Conservation (phyloP, 2,329 filamentous ascomycete species). For the Alternaria sp. region DNA sequence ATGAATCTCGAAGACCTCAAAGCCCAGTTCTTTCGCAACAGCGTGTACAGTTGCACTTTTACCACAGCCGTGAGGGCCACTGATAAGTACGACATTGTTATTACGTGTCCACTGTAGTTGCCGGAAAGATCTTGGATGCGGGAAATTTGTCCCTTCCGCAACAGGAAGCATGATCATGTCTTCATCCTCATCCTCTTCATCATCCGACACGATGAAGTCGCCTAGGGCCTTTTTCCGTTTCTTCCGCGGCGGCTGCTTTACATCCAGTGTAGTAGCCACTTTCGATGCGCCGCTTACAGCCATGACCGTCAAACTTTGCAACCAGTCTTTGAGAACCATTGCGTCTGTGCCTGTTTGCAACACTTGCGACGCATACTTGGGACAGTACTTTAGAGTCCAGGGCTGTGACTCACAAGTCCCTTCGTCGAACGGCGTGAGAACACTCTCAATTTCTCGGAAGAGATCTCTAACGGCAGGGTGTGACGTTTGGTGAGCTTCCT, state of each 20-base stretch:
- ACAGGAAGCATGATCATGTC: slow-evolving; percentile 72
- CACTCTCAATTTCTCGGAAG: slow-evolving; percentile 66
- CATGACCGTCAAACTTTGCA: slow-evolving; percentile 77
- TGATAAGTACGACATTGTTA: slow-evolving; percentile 83
- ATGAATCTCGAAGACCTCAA: slow-evolving; percentile 96
- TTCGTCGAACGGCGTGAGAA: slow-evolving; percentile 80
- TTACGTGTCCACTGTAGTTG: slow-evolving; percentile 49
- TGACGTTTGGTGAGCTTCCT: slow-evolving; percentile 3
- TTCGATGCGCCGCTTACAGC: slow-evolving; percentile 69
- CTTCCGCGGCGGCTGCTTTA: slow-evolving; percentile 61
- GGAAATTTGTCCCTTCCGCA: slow-evolving; percentile 66
- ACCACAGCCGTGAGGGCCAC: slow-evolving; percentile 86
- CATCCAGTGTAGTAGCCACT: slow-evolving; percentile 18
- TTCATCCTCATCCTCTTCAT: slow-evolving; percentile 46
- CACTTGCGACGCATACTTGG: slow-evolving; percentile 71
- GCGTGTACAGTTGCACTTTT: slow-evolving; percentile 95
- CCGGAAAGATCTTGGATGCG: slow-evolving; percentile 44
- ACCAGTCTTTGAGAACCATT: slow-evolving; percentile 78
- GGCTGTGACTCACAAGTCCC: slow-evolving; percentile 74
- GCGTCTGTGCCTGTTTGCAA: slow-evolving; percentile 78
- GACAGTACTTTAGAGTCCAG: slow-evolving; percentile 89
- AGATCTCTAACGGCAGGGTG: slow-evolving; percentile 70
- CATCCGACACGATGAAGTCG: slow-evolving; percentile 48
- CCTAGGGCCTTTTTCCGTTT: slow-evolving; percentile 64
- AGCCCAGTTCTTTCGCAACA: slow-evolving; percentile 87